Evolutionary conservation across 805 yeast species (phyloP).

Genomic region (Nakazawaea laoshanensis): DNA sequence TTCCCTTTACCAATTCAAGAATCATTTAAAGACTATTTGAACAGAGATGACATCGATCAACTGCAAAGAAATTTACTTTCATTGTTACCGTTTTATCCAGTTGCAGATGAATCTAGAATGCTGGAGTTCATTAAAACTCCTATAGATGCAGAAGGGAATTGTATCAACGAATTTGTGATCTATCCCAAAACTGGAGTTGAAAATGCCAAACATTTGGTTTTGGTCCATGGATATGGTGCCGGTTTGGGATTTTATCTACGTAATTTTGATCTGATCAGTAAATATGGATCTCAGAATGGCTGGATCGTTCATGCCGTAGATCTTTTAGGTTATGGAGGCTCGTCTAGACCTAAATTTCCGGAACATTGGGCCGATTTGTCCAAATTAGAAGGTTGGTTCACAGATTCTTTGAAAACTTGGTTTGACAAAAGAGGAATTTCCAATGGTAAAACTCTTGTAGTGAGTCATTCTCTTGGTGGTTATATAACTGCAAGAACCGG

Average conservation of each 20-base stretch:
- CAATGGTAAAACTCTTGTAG: constrained; percentile 40
- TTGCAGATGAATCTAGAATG: constrained; percentile 35
- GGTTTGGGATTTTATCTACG: constrained; percentile 75
- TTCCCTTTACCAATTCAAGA: constrained; percentile 51
- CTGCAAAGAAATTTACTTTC: constrained; percentile 41
- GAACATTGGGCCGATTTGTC: constrained; percentile 26
- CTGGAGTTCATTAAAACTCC: constrained; percentile 45
- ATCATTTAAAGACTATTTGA: constrained; percentile 43
- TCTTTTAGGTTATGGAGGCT: constrained; percentile 83
- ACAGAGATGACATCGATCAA: constrained; percentile 17
- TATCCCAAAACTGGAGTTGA: constrained; percentile 22
- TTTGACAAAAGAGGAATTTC: constrained; percentile 28
- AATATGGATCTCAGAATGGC: constrained; percentile 22
- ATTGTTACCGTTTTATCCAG: constrained; percentile 50
- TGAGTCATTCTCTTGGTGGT: constrained; percentile 93
- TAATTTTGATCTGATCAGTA: constrained; percentile 40
- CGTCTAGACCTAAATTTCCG: constrained; percentile 69
- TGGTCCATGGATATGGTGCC: constrained; percentile 92
- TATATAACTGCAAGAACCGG: constrained; percentile 68
- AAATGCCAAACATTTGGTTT: constrained; percentile 41
- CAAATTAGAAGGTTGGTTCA: constrained; percentile 54
- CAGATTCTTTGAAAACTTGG: constrained; percentile 62
- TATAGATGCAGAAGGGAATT: constrained; percentile 40
- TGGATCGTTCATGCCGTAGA: constrained; percentile 86
- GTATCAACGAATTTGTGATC: constrained; percentile 72